A percentile compares a stretch with the other conserved stretches of the same genome.
Evolutionary conservation across 1,139 yeast genomes (phyloP).

Genomic region (Magnusiomyces suaveolens): DNA sequence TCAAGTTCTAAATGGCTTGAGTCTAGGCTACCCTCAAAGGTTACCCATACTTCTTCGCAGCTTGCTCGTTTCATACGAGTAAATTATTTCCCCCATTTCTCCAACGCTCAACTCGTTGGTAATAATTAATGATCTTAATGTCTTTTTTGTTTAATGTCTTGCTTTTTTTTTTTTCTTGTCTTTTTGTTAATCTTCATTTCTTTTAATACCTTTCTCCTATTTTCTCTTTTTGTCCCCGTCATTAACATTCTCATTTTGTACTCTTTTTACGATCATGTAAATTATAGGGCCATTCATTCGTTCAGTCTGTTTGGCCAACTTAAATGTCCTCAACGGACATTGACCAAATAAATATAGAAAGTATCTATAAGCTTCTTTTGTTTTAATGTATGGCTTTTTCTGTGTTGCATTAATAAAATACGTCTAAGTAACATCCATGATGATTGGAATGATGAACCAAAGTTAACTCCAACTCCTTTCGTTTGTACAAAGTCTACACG

Average conservation of each 20-base stretch:
- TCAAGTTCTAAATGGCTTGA: conserved; percentile 49
- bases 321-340: conserved; percentile 16
- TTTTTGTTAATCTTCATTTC: conserved; percentile 9
- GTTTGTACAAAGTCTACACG: too few species aligned
- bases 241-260: neutral
- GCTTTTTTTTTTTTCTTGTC: conserved; percentile 5
- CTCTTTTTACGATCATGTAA: too few species aligned
- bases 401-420: too few species aligned
- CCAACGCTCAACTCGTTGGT: conserved; percentile 27
- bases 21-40: too few species aligned
- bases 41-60: too few species aligned
- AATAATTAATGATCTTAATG: conserved; percentile 7
- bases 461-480: too few species aligned
- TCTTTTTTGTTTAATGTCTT: conserved; percentile 8
- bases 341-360: neutral
- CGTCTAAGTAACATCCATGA: too few species aligned
- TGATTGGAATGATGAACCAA: too few species aligned
- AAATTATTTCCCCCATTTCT: conserved; percentile 7
- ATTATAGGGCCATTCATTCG: too few species aligned
- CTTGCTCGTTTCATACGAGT: too few species aligned
- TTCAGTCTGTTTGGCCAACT: too few species aligned
- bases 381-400: too few species aligned
- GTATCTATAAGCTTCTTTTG: neutral
- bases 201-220: conserved; percentile 6
- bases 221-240: neutral